Evolutionary conservation across 345 rosid genomes (phyloP).

Genomic region (Trapa incisa): DNA sequence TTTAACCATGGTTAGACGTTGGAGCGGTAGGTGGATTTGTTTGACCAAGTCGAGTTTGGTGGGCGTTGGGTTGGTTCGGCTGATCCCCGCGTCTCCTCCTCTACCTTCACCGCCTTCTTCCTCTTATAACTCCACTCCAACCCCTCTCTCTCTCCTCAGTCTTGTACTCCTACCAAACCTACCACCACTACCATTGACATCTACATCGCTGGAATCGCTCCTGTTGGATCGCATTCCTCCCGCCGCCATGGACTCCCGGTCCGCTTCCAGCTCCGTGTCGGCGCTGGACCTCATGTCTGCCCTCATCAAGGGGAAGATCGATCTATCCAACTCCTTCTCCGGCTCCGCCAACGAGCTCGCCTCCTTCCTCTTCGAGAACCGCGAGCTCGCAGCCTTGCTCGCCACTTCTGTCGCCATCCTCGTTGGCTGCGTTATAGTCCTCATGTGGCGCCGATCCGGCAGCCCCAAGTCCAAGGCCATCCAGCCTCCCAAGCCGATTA

Average conservation of each 20-base stretch:
- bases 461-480: constrained; percentile 11
- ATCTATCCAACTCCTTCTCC: constrained; percentile 16
- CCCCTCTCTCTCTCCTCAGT: neutral
- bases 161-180: neutral
- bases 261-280: constrained; percentile 14
- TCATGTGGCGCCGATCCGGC: constrained; percentile 26
- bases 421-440: constrained; percentile 26
- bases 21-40: too few relatives aligned
- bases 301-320: constrained; percentile 20
- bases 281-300: constrained; percentile 26
- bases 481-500: constrained; percentile 21
- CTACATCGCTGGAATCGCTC: neutral
- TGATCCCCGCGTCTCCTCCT: too few relatives aligned
- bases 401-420: constrained; percentile 30
- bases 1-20: too few relatives aligned
- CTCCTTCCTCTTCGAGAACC: constrained; percentile 16
- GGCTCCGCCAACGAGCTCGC: constrained; percentile 14
- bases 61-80: too few relatives aligned
- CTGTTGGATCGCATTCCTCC: neutral
- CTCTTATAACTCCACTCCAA: neutral
- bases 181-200: neutral
- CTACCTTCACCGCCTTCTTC: too few relatives aligned
- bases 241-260: neutral
- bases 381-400: constrained; percentile 24
- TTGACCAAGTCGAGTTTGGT: too few relatives aligned